Evolutionary conservation across 1,139 yeast genomes (phyloP), one percentile per base, ranked within the genome.

Genomic region (Eremothecium gossypii): DNA sequence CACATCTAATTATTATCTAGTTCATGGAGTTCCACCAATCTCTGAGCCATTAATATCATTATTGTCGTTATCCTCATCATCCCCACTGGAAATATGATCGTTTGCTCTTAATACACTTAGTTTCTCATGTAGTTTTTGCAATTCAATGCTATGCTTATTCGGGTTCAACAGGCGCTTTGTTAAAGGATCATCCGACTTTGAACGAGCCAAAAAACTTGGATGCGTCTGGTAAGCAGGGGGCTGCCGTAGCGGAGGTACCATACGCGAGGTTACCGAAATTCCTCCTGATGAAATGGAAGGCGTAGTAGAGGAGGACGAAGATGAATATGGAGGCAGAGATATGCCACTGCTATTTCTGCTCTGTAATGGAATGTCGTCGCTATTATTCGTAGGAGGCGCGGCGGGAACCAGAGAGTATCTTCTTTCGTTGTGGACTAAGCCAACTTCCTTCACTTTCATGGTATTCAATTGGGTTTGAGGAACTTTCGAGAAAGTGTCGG

Each of bases 401-500:
- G 87, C 81, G 14, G 91, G 91, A 9, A 82, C 77, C 14, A 81
- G 83, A 1, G 82, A 74, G 54, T 77, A 81, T 52, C 79, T 77
- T 42, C 87, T 64, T 53, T 81, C 85, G 49, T 73, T 71, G 54
- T 72, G 79, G 0, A 76, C 71, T 11, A 81, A 77, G 0, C 84
- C 85, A 29, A 80, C 79, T 55, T 81, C 84, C 51, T 74, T 73
- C 4, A 71, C 73, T 44, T 65, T 71, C 30, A 61, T 67, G 14
- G 68, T 63, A 44, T 66, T 65, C 52, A 79, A 68, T 47, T 74
- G 78, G 32, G 79, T 80, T 9, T 85, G 80, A 42, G 81, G 77
- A 6, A 85, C 81, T 52, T 82, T 76, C 42, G 70, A 74, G 64
- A 89, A 89, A 82, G 86, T 79, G 61, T 87, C 91, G 27, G 73